Percentiles rank a stretch among this genome's conserved stretches.
Evolutionary conservation across 2,329 filamentous ascomycete genomes (phyloP).

Genomic region (Aspergillus bombycis): DNA sequence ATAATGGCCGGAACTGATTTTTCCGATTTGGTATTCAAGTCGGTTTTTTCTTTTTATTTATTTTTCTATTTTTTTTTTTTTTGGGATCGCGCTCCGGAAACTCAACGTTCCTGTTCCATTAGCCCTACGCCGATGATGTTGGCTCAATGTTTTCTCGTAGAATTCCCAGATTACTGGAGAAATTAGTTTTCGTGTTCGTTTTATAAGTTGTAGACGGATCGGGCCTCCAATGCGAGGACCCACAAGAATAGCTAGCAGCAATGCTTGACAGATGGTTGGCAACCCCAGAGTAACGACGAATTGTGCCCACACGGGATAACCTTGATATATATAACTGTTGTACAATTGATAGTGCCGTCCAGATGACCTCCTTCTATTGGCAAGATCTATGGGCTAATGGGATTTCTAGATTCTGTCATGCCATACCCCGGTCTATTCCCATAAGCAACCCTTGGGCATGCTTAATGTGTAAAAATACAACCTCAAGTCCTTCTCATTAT

Average conservation of each 20-base stretch:
- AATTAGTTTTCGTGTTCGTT: neutral
- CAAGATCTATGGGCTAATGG: neutral
- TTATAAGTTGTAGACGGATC: neutral
- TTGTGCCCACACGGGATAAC: neutral
- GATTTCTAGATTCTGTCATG: neutral
- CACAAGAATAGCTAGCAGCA: neutral
- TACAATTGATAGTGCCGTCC: neutral
- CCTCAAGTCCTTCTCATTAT: too few relatives aligned
- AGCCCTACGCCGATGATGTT: too few relatives aligned
- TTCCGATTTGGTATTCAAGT: too few relatives aligned
- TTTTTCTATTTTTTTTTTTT: neutral
- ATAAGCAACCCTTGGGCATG: neutral
- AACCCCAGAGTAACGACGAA: neutral
- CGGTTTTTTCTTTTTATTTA: too few relatives aligned
- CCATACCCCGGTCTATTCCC: neutral
- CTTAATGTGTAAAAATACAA: neutral
- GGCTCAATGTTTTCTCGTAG: too few relatives aligned
- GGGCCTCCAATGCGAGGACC: neutral
- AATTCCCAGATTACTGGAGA: neutral
- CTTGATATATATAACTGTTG: neutral
- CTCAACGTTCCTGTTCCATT: too few relatives aligned
- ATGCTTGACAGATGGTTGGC: neutral
- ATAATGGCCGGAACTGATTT: too few relatives aligned
- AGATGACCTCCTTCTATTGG: neutral
- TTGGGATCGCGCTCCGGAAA: too few relatives aligned